Percentiles rank a stretch among this genome's conserved stretches.
phyloP scores from a whole-genome alignment of 441 rosid species.

The Arabidopsis hybrid region DNA sequence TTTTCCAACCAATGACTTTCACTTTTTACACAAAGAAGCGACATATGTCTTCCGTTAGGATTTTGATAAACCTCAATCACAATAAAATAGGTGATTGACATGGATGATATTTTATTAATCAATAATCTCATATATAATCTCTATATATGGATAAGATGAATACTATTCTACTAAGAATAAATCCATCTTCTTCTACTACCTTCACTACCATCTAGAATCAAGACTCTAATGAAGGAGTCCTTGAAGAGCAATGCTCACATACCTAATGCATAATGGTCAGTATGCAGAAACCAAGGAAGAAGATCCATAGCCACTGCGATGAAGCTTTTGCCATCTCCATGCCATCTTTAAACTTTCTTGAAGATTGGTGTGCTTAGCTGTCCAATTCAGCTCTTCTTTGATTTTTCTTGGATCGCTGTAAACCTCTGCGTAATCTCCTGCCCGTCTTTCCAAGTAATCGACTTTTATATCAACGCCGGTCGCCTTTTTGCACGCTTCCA shows the following conservation, averaged over 20 bases:
- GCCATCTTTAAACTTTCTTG: conserved; percentile 52
- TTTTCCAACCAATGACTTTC: background rate
- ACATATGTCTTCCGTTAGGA: background rate
- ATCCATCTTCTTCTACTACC: conserved; percentile 21
- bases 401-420: conserved; percentile 60
- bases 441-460: conserved; percentile 74
- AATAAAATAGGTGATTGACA: conserved; percentile 8
- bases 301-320: conserved; percentile 52
- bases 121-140: conserved; percentile 16
- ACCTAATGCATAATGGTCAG: conserved; percentile 23
- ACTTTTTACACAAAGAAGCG: background rate
- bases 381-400: conserved; percentile 56
- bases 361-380: conserved; percentile 50
- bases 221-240: conserved; percentile 20
- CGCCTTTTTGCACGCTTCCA: conserved; percentile 93
- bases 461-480: conserved; percentile 78
- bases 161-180: background rate
- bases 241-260: background rate
- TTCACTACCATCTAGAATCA: conserved; percentile 19
- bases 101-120: background rate
- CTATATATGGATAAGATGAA: background rate
- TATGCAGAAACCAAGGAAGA: conserved; percentile 23
- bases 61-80: background rate
- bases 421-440: conserved; percentile 82
- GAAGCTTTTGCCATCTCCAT: conserved; percentile 62